These are phyloP conservation scores for Amauroascus verrucosus DNA, from an alignment of 2,329 filamentous ascomycete genomes.

Conservation along the genomic window DNA sequence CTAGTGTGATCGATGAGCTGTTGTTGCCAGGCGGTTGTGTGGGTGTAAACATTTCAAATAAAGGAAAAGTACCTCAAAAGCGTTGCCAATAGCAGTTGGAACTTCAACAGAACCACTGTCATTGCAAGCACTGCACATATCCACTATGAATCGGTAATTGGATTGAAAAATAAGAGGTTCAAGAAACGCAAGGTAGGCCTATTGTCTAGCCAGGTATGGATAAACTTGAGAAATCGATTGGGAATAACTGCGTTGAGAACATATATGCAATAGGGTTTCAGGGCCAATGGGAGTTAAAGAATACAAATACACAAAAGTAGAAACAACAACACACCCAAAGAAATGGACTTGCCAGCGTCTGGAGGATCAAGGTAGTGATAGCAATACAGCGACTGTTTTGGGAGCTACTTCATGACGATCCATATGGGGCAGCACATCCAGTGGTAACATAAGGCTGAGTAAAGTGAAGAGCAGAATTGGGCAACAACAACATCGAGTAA, in stretches of 20 bases:
- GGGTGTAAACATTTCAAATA: neutral
- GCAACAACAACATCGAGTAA: neutral
- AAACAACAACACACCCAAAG: neutral
- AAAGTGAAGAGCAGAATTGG: neutral
- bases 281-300: no score
- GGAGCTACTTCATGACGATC: neutral
- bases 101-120: neutral
- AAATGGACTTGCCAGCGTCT: neutral
- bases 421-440: neutral
- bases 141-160: neutral
- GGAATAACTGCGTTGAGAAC: no score
- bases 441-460: neutral
- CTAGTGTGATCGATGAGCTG: constrained; percentile 3
- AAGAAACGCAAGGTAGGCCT: neutral
- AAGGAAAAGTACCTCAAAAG: neutral
- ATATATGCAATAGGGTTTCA: no score
- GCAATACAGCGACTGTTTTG: neutral
- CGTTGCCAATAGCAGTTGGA: neutral
- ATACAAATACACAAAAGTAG: neutral
- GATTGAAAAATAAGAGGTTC: neutral
- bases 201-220: neutral
- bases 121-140: neutral
- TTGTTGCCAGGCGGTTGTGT: constrained; percentile 1
- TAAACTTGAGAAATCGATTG: neutral
- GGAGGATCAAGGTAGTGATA: neutral